Evolutionary conservation across 805 yeast species (phyloP), one percentile per base, ranked within the genome.

Genomic region (Lipomyces spencermartinsiae): DNA sequence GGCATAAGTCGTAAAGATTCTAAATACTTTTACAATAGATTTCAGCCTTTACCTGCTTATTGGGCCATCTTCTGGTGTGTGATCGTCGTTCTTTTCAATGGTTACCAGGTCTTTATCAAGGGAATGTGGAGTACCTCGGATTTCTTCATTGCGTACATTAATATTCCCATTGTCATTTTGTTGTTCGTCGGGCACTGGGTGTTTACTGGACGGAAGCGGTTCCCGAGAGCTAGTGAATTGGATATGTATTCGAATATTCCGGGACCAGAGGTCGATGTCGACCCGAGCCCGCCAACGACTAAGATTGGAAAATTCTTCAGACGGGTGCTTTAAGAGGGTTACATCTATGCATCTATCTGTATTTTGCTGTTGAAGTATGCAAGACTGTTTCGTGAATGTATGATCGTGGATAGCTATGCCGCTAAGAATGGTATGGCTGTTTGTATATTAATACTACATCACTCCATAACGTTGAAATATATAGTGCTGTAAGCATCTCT

Each of bases 71-170:
- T 77, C 31, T 80, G 83, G 60, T 80, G 86, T 8, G 73, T 82
- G 66, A 76, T 80, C 65, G 83, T 91, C 91, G 75, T 85, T 73
- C 78, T 86, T 76, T 79, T 87, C 33, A 86, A 86, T 68, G 97
- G 97, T 4, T 92, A 90, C 79, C 79, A 84, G 1, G 90, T 88
- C 1, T 91, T 92, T 78, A 76, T 88, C 58, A 87, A 88, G 14
- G 91, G 90, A 5, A 75, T 80, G 64, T 91, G 94, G 93, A 77
- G 82, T 22, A 82, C 83, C 22, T 82, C 87, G 66, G 79, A 82
- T 8, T 92, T 92, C 78, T 80, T 91, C 72, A 90, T 86, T 78
- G 85, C 85, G 74, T 92, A 92, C 75, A 80, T 92, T 67, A 88
- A 90, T 88, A 83, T 91, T 12, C 90, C 91, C 67, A 77, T 87